A percentile compares a stretch with the other conserved stretches of the same genome.
These are phyloP conservation scores for Stentor roeselii DNA, from an alignment of 73 alveolate species.

Conservation along the genomic window DNA sequence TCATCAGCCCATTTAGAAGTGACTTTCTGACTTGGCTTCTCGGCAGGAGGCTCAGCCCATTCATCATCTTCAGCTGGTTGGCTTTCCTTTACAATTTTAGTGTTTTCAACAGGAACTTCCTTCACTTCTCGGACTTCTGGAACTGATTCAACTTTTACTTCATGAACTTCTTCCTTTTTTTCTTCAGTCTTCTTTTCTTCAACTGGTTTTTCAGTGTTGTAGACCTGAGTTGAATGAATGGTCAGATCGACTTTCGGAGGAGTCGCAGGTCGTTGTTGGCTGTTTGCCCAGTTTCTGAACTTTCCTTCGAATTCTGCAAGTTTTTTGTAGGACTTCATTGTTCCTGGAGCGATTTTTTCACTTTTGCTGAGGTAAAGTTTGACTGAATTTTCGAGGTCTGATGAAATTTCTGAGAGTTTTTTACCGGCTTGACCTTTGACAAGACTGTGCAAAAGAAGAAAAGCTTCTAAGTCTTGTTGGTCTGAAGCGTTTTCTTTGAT, in stretches of 20 bases:
- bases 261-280: background rate
- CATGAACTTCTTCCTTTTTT: no score
- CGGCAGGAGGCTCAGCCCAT: background rate
- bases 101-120: background rate
- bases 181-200: background rate
- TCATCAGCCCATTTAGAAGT: background rate
- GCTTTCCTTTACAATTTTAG: background rate
- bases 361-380: background rate
- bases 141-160: background rate
- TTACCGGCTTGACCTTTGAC: slow-evolving; percentile 20
- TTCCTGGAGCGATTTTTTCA: slow-evolving; percentile 17
- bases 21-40: background rate
- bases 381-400: background rate
- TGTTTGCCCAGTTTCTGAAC: background rate
- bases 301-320: background rate
- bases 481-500: background rate
- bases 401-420: background rate
- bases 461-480: background rate
- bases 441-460: background rate
- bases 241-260: background rate
- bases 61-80: background rate
- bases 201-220: no score
- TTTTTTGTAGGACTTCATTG: slow-evolving; percentile 7
- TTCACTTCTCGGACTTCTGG: background rate
- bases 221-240: background rate